These are phyloP conservation scores for Citrullus mucosospermus DNA, from an alignment of 306 rosid genomes.

Conservation along the genomic window DNA sequence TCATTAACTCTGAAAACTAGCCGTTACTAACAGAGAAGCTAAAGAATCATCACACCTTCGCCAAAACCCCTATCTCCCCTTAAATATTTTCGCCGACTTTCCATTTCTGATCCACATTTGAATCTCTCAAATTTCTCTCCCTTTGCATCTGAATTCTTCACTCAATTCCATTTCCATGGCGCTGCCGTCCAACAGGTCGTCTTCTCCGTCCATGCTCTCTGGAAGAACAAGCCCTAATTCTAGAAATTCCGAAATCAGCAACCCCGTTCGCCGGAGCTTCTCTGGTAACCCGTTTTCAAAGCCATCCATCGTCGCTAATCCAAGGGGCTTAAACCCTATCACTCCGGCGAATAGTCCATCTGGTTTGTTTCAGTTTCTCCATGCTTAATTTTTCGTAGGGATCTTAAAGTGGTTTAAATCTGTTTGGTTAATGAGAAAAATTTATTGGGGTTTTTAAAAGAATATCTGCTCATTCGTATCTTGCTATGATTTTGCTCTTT, in stretches of 20 bases:
- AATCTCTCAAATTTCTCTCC: background rate
- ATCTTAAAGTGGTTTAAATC: background rate
- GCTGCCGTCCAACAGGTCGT: conserved; percentile 36
- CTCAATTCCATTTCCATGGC: conserved; percentile 15
- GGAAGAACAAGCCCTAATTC: conserved; percentile 28
- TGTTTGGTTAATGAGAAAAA: conserved; percentile 23
- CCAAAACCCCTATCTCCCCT: background rate
- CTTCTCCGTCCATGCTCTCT: conserved; percentile 25
- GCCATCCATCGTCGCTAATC: conserved; percentile 34
- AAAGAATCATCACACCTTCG: background rate
- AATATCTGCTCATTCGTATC: background rate
- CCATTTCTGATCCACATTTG: background rate
- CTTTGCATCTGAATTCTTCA: background rate
- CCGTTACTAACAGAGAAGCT: conserved; percentile 31
- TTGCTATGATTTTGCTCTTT: background rate
- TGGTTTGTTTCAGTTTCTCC: conserved; percentile 20
- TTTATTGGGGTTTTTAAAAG: background rate
- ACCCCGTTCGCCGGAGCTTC: conserved; percentile 60
- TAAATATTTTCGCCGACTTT: background rate
- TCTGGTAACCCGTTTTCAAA: conserved; percentile 53
- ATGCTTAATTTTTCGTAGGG: background rate
- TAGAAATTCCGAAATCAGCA: conserved; percentile 46
- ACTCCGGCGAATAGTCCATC: conserved; percentile 63
- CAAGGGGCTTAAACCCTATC: conserved; percentile 33
- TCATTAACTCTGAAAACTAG: conserved; percentile 23